Conservation (phyloP, 2,329 filamentous ascomycete species). For the Cercospora sp. region DNA sequence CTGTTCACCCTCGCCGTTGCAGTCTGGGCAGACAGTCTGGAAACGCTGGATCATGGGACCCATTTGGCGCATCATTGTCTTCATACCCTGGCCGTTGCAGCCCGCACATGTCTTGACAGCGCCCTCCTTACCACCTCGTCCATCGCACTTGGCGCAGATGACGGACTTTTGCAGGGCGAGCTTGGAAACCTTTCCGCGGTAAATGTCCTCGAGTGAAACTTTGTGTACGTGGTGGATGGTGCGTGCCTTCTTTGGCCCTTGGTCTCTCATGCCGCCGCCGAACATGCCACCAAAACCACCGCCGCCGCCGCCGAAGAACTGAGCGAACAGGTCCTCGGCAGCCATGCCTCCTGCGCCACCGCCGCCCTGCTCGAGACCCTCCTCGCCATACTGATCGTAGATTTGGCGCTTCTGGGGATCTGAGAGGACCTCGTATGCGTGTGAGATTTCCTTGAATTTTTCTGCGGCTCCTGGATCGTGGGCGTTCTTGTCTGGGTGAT, state of each 20-base stretch:
- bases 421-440: conserved; percentile 92
- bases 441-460: conserved; percentile 97
- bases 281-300: conserved; percentile 74
- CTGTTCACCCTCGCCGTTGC: conserved; percentile 93
- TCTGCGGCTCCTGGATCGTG: conserved; percentile 90
- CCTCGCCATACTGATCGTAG: conserved; percentile 98
- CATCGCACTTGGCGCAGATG: conserved; percentile 92
- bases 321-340: conserved; percentile 91
- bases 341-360: conserved; percentile 75
- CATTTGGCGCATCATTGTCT: conserved; percentile 99
- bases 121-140: conserved; percentile 93
- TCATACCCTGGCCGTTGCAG: conserved; percentile 95
- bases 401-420: conserved; percentile 87
- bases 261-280: conserved; percentile 69
- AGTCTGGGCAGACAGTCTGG: conserved; percentile 98
- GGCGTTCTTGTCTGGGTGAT: conserved; percentile 93
- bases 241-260: conserved; percentile 84
- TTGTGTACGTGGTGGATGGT: conserved; percentile 99
- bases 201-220: conserved; percentile 95
- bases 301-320: conserved; percentile 83
- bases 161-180: conserved; percentile 95
- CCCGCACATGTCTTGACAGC: conserved; percentile 90
- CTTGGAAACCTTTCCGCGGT: conserved; percentile 96
- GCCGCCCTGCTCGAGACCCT: conserved; percentile 84
- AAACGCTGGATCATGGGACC: conserved; percentile 99